A percentile compares a stretch with the other conserved stretches of the same genome.
Evolutionary conservation across 257 asterid species (phyloP).

Genomic region (Jacaranda mimosifolia): DNA sequence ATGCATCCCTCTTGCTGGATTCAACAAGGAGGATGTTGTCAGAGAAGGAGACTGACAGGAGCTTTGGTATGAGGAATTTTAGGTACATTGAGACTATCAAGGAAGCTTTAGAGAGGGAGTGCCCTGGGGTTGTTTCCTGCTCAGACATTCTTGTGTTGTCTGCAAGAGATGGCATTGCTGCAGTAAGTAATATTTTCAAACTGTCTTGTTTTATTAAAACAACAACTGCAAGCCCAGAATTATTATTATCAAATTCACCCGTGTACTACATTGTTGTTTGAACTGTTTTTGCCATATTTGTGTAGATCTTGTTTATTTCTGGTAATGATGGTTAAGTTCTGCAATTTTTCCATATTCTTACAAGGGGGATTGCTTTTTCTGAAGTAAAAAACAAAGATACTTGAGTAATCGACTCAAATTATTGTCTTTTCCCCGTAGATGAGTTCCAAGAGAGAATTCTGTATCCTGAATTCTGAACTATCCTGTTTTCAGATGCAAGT

Average conservation of each 20-base stretch:
- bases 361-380: not conserved
- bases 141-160: constrained; percentile 90
- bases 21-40: constrained; percentile 87
- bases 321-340: not conserved
- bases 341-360: not conserved
- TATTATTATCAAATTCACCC: not conserved
- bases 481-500: not conserved
- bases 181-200: constrained; percentile 49
- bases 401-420: constrained; percentile 14
- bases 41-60: constrained; percentile 91
- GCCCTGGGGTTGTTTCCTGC: constrained; percentile 96
- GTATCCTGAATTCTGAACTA: not conserved
- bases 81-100: constrained; percentile 88
- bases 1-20: constrained; percentile 94
- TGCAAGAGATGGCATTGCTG: constrained; percentile 86
- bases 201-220: not conserved
- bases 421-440: constrained; percentile 16
- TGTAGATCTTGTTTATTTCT: not conserved
- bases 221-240: not conserved
- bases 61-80: constrained; percentile 97
- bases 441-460: not conserved
- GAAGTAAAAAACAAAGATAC: not conserved
- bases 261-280: not conserved
- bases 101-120: constrained; percentile 93
- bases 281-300: not conserved